Evolutionary conservation across 106 monocot species (phyloP).

Genomic region (Dioscorea dumetorum): DNA sequence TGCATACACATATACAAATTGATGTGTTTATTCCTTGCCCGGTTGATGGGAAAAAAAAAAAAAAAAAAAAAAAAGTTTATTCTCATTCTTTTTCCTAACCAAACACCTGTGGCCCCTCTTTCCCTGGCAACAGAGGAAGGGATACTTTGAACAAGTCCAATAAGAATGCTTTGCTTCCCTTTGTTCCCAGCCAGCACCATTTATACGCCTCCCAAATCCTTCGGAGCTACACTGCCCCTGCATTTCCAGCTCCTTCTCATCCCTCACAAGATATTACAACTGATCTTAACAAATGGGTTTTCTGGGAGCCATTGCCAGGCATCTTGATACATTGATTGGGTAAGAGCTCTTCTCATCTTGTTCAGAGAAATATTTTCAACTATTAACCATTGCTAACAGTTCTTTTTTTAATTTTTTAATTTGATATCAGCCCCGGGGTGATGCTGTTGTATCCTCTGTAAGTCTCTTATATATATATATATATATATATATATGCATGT

Average conservation of each 20-base stretch:
- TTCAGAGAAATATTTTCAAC: neutral
- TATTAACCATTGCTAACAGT: neutral
- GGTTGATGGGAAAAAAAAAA: neutral
- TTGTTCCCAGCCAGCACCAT: neutral
- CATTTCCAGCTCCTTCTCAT: neutral
- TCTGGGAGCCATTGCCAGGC: constrained; percentile 32
- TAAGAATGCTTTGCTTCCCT: constrained; percentile 38
- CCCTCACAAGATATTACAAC: neutral
- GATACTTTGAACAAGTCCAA: constrained; percentile 13
- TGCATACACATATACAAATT: neutral
- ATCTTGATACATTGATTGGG: constrained; percentile 70
- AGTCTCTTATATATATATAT: constrained; percentile 19
- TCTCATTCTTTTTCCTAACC: neutral
- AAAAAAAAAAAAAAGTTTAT: neutral
- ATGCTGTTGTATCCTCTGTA: constrained; percentile 92
- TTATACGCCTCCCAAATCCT: neutral
- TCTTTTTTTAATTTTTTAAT: neutral
- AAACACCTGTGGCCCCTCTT: neutral
- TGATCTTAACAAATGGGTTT: constrained; percentile 44
- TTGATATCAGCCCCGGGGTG: constrained; percentile 53
- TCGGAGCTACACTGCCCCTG: neutral
- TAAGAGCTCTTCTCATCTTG: constrained; percentile 7
- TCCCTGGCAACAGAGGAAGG: constrained; percentile 22
- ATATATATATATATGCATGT: neutral
- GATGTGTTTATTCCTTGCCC: neutral